These are phyloP conservation scores for Penicillium ucsense DNA, from an alignment of 495 filamentous ascomycete species.

Conservation along the genomic window DNA sequence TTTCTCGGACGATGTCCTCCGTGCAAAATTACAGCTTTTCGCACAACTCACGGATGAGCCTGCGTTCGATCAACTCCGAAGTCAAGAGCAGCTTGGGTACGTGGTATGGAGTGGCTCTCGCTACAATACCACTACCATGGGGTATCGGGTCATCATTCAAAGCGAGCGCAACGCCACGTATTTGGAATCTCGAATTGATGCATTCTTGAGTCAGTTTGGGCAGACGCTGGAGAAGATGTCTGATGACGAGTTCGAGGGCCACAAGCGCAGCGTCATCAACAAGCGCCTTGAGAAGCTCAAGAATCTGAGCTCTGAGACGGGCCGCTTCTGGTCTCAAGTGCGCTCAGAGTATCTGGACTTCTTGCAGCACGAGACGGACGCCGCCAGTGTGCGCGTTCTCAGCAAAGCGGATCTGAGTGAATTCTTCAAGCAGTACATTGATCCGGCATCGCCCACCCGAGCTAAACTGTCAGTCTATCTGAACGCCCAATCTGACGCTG, in stretches of 20 bases:
- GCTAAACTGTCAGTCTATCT: conserved; percentile 80
- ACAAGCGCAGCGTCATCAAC: conserved; percentile 83
- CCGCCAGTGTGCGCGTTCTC: conserved; percentile 59
- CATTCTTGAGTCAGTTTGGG: conserved; percentile 61
- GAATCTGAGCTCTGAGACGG: conserved; percentile 77
- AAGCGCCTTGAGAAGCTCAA: conserved; percentile 88
- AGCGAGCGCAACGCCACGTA: conserved; percentile 78
- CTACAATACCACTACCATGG: conserved; percentile 60
- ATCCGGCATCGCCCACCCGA: conserved; percentile 59
- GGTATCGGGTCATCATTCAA: conserved; percentile 88
- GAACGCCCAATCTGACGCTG: conserved; percentile 54
- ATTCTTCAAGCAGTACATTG: conserved; percentile 72
- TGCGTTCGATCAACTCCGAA: conserved; percentile 85
- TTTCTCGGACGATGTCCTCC: conserved; percentile 51
- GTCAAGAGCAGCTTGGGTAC: conserved; percentile 96
- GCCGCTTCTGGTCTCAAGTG: conserved; percentile 76
- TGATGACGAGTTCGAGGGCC: conserved; percentile 76
- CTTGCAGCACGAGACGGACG: conserved; percentile 68
- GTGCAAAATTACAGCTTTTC: conserved; percentile 71
- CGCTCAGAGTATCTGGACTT: conserved; percentile 85
- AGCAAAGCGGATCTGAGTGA: conserved; percentile 68
- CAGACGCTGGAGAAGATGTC: conserved; percentile 63
- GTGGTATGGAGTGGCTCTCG: conserved; percentile 79
- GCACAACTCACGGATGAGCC: conserved; percentile 92
- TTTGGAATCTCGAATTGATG: conserved; percentile 77